Conservation (phyloP, 116 monocot species). For the Trichopus zeylanicus region DNA sequence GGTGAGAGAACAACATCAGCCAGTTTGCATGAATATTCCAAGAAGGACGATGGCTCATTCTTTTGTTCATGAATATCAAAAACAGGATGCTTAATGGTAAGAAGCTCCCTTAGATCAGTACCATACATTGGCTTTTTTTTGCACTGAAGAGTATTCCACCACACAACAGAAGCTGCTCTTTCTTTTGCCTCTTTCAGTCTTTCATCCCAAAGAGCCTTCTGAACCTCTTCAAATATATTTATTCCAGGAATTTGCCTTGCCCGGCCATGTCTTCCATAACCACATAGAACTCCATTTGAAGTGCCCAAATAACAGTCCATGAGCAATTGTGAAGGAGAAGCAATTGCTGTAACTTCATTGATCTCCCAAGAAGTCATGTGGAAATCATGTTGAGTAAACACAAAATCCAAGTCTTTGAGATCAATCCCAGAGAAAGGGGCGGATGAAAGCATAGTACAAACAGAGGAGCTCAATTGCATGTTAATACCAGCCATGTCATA, state of each 20-base stretch:
- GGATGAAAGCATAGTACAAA: conserved; percentile 42
- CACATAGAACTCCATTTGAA: conserved; percentile 5
- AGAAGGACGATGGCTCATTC: conserved; percentile 56
- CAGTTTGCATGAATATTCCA: conserved; percentile 74
- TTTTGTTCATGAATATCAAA: conserved; percentile 59
- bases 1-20: conserved; percentile 71
- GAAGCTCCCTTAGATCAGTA: conserved; percentile 58
- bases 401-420: conserved; percentile 54
- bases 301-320: conserved; percentile 5
- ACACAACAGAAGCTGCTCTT: conserved; percentile 65
- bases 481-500: conserved; percentile 87
- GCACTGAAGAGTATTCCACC: conserved; percentile 89
- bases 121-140: conserved; percentile 82
- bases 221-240: conserved; percentile 88
- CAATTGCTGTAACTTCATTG: conserved; percentile 47
- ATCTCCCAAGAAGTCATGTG: conserved; percentile 80
- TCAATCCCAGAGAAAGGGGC: conserved; percentile 73
- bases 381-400: conserved; percentile 75
- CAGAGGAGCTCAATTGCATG: conserved; percentile 69
- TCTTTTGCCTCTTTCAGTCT: conserved; percentile 59
- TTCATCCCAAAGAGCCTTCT: conserved; percentile 69
- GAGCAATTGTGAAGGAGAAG: conserved; percentile 18
- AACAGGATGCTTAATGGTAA: conserved; percentile 75
- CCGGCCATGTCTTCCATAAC: conserved; percentile 13
- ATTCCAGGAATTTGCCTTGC: conserved; percentile 24